Base-by-base conservation (phyloP, 805 yeast genomes). In the Wickerhamiella hasegawae region DNA sequence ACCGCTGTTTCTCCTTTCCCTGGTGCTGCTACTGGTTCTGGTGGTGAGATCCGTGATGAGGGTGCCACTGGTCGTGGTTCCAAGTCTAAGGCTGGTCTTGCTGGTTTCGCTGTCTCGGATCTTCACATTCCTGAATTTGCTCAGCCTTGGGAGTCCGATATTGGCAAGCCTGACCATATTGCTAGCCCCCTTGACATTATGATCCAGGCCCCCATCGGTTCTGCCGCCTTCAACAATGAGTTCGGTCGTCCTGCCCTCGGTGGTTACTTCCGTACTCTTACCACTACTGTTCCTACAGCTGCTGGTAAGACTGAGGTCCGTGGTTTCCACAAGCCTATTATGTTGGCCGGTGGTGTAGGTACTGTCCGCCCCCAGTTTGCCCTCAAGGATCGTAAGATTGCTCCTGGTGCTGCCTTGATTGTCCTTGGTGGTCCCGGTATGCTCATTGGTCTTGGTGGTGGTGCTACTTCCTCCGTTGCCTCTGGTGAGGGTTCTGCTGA, bases 41-140 rank as follows among this genome's bases (percentile, higher is more conserved):
- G 99, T 57, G 99, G 99, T 65, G 99, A 90, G 62, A 90, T 90
- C 52, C 81, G 99, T 68, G 99, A 90, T 59, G 99, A 90, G 63
- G 98, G 96, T 62, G 98, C 99, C 21, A 94, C 90, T 18, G 99
- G 99, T 44, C 74, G 96, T 57, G 99, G 99, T 31, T 87, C 97
- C 18, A 83, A 83, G 58, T 73, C 97, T 30, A 87, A 90, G 61
- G 94, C 96, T 53, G 99, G 99, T 37, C 66, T 90, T 42, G 67
- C 93, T 28, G 99, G 99, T 6, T 90, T 75, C 59, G 70, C 92
- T 9, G 95, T 84, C 17, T 76, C 93, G 27, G 97, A 90, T 59
- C 68, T 90, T 56, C 66, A 71, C 44, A 85, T 90, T 48, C 98
- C 98, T 32, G 72, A 65, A 17, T 69, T 73, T 51, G 67, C 67